phyloP scores from a whole-genome alignment of 1,139 yeast species.

The Yamadazyma epiphylla region DNA sequence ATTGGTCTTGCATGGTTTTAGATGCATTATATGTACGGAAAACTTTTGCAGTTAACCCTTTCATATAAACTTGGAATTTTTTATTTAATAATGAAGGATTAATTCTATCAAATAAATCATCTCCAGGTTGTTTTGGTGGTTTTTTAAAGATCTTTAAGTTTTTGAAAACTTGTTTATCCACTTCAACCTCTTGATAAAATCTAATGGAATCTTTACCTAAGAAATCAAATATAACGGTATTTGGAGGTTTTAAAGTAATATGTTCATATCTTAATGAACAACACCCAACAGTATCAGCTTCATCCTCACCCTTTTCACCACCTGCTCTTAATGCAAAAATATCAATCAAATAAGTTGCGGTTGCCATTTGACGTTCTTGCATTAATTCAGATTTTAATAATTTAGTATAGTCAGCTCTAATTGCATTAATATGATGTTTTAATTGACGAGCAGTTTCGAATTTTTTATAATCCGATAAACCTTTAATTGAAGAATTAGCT shows the following conservation, averaged over 20 bases:
- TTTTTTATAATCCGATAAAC: slow-evolving; percentile 85
- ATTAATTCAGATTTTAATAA: slow-evolving; percentile 72
- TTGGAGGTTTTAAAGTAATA: slow-evolving; percentile 80
- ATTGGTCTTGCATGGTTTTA: slow-evolving; percentile 92
- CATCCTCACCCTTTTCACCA: slow-evolving; percentile 96
- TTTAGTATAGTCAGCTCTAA: slow-evolving; percentile 70
- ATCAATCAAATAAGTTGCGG: slow-evolving; percentile 91
- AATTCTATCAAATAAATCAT: slow-evolving; percentile 85
- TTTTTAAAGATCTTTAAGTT: slow-evolving; percentile 84
- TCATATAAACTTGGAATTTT: slow-evolving; percentile 85
- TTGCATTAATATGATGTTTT: slow-evolving; percentile 64
- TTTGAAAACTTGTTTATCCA: slow-evolving; percentile 84
- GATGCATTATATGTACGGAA: slow-evolving; percentile 98
- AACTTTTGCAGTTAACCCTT: slow-evolving; percentile 92
- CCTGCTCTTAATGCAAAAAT: slow-evolving; percentile 97
- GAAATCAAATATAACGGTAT: slow-evolving; percentile 86
- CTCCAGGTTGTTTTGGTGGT: slow-evolving; percentile 85
- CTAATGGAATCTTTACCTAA: slow-evolving; percentile 95
- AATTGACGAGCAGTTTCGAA: slow-evolving; percentile 90
- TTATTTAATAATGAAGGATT: slow-evolving; percentile 81
- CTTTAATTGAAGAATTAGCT: slow-evolving; percentile 86
- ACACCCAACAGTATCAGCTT: slow-evolving; percentile 98
- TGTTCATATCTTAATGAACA: slow-evolving; percentile 92
- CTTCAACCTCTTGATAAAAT: slow-evolving; percentile 89
- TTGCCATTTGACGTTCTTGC: slow-evolving; percentile 89